Conservation (phyloP, 768 basidiomycete genomes). For the Mycena vulgaris region DNA sequence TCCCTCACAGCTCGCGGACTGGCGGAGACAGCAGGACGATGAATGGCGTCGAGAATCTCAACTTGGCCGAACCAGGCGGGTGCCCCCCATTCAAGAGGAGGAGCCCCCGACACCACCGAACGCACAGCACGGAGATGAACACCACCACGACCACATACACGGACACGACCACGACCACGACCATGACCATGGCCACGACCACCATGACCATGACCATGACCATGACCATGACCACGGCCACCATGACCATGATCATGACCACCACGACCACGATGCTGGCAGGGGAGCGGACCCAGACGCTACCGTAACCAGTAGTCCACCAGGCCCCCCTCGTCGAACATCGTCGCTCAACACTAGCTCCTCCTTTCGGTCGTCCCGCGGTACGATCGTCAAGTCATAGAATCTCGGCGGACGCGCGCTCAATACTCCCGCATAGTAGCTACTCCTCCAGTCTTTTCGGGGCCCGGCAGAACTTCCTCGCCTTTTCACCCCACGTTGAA, state of each 20-base stretch:
- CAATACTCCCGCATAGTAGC: constrained; percentile 29
- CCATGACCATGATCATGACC: constrained; percentile 19
- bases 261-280: constrained; percentile 14
- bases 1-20: constrained; percentile 47
- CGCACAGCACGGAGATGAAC: constrained; percentile 11
- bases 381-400: constrained; percentile 36
- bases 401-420: constrained; percentile 22
- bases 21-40: constrained; percentile 51
- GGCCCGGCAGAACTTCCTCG: constrained; percentile 25
- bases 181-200: constrained; percentile 25
- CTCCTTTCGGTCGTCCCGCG: constrained; percentile 37
- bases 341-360: constrained; percentile 31
- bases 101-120: constrained; percentile 11
- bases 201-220: constrained; percentile 21
- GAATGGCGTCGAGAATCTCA: constrained; percentile 27
- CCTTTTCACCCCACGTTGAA: constrained; percentile 15
- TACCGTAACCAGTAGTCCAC: constrained; percentile 11
- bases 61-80: constrained; percentile 8
- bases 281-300: too few species aligned
- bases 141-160: constrained; percentile 10
- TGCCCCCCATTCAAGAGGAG: constrained; percentile 36
- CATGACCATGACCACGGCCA: constrained; percentile 21
- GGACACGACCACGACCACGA: constrained; percentile 24
- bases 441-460: constrained; percentile 34
- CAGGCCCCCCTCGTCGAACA: constrained; percentile 32